phyloP scores from a whole-genome alignment of 73 alveolate genomes.

The Symbiodinium pilosum region DNA sequence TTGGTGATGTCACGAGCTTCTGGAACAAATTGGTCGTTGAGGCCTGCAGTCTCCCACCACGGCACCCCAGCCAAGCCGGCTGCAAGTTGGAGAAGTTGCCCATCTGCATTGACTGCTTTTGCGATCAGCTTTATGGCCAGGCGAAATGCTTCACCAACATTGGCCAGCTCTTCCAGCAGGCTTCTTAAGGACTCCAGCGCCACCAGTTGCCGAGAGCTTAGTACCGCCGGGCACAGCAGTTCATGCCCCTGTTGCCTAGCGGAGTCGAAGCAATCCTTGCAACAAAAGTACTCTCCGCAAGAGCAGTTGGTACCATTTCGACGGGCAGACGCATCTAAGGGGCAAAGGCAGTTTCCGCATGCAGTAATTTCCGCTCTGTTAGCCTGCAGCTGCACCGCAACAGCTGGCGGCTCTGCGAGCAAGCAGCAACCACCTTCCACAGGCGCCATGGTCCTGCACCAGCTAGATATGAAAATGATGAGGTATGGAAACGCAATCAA shows the following conservation, averaged over 20 bases:
- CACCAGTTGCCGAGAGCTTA: background rate
- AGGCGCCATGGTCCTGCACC: slow-evolving; percentile 26
- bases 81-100: background rate
- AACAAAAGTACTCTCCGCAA: background rate
- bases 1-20: slow-evolving; percentile 26
- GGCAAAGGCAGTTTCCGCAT: slow-evolving; percentile 30
- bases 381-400: background rate
- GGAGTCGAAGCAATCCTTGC: background rate
- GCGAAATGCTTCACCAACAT: slow-evolving; percentile 78
- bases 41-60: slow-evolving; percentile 65
- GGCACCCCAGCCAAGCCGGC: slow-evolving; percentile 22
- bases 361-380: slow-evolving; percentile 24
- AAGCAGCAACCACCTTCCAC: slow-evolving; percentile 63
- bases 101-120: background rate
- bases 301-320: background rate
- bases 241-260: slow-evolving; percentile 22
- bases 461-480: too few relatives aligned
- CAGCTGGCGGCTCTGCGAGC: slow-evolving; percentile 77
- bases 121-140: slow-evolving; percentile 31
- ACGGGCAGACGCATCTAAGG: background rate
- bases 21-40: background rate
- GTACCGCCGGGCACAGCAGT: background rate
- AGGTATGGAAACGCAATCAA: too few relatives aligned
- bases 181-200: background rate
- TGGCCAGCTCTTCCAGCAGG: slow-evolving; percentile 30